Base-by-base conservation (phyloP, 202 grass and related monocot species). In the Carex arenaria region DNA sequence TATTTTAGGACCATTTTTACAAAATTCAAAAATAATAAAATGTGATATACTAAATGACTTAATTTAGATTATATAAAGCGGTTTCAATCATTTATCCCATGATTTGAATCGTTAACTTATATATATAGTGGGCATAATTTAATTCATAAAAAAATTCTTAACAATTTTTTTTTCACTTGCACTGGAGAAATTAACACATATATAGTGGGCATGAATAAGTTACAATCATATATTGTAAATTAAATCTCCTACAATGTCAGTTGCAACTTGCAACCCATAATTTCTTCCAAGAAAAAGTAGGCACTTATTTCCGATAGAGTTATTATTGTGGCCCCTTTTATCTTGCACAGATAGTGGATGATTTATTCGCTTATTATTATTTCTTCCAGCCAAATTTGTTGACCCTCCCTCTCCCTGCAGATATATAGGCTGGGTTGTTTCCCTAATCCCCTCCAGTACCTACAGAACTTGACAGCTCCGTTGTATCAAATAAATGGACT, bases 331-430 rank as follows among this genome's bases (percentile, higher is more conserved):
- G 77, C 36, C 56, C 77, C 32, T 9, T 43, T 43, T 23, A 22
- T 80, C 17, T 80, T 63, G 77, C 77, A 43, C 23, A 42, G 32
- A 80, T 53, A 43, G 59, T 36, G 54, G 32, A 61, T 79, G 76
- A 60, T 62, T 61, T 40, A 61, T 79, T 79, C 53, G 42, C 4
- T 61, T n/a, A 13, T 62, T n/a, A 13, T 6, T 38, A 6, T 57
- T 57, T 78, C 73, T 60, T 78, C 74, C 14, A 78, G 74, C 74
- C 74, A 56, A 32, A 78, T 10, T 60, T 60, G n/a, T 78, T 78
- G 45, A 78, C 74, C 51, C 23, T 34, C 10, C 18, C 3, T 56
- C 22, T 22, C 2, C 45, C 45, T 11, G 45, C 1, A 45, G 43
- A 8, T 0, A 59, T 51, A 78, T 22, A 57, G 74, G 36, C 54